Conservation (phyloP, 2,329 filamentous ascomycete species). For the Talaromyces piceae region DNA sequence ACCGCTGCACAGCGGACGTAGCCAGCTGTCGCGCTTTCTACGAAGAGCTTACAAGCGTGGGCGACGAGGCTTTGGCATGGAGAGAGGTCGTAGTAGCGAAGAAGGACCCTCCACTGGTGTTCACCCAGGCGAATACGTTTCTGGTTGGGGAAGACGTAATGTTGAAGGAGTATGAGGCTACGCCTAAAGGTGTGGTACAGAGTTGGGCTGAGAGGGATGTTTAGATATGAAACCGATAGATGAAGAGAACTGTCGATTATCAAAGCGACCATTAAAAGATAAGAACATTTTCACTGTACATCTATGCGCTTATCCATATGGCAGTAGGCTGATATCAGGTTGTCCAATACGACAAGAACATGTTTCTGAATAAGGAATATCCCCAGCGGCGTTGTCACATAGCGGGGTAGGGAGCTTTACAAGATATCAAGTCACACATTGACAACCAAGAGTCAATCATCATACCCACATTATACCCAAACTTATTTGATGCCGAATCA, state of each 20-base stretch:
- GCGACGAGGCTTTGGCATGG: slow-evolving; percentile 46
- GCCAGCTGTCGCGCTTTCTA: slow-evolving; percentile 49
- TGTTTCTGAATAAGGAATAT: background rate
- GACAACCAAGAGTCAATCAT: background rate
- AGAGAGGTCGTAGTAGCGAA: slow-evolving; percentile 50
- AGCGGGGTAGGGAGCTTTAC: background rate
- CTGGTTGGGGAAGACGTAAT: slow-evolving; percentile 30
- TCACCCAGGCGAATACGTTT: slow-evolving; percentile 57
- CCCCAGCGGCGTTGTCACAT: background rate
- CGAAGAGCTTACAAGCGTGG: slow-evolving; percentile 50
- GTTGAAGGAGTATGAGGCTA: slow-evolving; percentile 53
- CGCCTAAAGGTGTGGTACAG: slow-evolving; percentile 47
- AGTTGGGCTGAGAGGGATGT: slow-evolving; percentile 38
- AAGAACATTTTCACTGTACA: no score
- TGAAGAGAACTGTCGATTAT: no score
- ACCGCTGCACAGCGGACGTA: slow-evolving; percentile 55
- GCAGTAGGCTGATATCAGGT: no score
- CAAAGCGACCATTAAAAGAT: no score
- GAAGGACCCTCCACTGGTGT: slow-evolving; percentile 47
- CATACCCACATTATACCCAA: no score
- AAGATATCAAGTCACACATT: background rate
- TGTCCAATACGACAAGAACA: no score
- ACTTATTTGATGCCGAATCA: no score
- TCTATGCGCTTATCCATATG: no score
- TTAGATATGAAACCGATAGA: no score